Evolutionary conservation across 306 rosid genomes (phyloP).

Genomic region (peach (Prunus persica)): DNA sequence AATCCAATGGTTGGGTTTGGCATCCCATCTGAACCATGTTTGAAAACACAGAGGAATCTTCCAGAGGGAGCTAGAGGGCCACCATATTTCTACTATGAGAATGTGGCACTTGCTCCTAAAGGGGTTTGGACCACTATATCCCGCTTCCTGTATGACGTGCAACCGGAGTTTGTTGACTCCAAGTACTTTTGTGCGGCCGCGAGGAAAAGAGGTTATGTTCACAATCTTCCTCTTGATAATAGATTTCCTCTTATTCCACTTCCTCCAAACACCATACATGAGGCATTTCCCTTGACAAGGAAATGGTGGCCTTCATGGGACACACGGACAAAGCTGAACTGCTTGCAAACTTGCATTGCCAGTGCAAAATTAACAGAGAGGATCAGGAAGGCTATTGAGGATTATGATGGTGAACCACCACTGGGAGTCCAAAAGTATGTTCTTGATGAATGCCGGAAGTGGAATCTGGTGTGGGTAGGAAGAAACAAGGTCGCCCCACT

Average conservation of each 20-base stretch:
- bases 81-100: conserved; percentile 93
- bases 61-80: conserved; percentile 81
- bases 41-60: conserved; percentile 37
- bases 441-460: conserved; percentile 73
- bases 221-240: conserved; percentile 74
- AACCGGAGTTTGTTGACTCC: conserved; percentile 92
- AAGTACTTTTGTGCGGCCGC: conserved; percentile 87
- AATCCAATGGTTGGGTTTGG: conserved; percentile 94
- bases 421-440: conserved; percentile 51
- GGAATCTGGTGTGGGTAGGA: conserved; percentile 99
- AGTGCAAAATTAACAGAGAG: conserved; percentile 76
- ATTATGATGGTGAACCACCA: conserved; percentile 56
- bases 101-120: conserved; percentile 91
- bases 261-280: conserved; percentile 68
- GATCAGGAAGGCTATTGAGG: conserved; percentile 70
- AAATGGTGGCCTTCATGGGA: conserved; percentile 99
- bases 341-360: conserved; percentile 69
- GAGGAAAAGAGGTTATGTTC: conserved; percentile 88
- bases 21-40: conserved; percentile 54
- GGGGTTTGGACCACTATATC: conserved; percentile 95
- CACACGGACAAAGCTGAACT: conserved; percentile 61
- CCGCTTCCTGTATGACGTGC: conserved; percentile 68
- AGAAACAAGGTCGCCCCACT: conserved; percentile 92
- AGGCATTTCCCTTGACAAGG: conserved; percentile 79
- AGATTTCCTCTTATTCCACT: conserved; percentile 81